These are phyloP conservation scores for Pisolithus marmoratus DNA, from an alignment of 768 basidiomycete genomes.

Conservation along the genomic window DNA sequence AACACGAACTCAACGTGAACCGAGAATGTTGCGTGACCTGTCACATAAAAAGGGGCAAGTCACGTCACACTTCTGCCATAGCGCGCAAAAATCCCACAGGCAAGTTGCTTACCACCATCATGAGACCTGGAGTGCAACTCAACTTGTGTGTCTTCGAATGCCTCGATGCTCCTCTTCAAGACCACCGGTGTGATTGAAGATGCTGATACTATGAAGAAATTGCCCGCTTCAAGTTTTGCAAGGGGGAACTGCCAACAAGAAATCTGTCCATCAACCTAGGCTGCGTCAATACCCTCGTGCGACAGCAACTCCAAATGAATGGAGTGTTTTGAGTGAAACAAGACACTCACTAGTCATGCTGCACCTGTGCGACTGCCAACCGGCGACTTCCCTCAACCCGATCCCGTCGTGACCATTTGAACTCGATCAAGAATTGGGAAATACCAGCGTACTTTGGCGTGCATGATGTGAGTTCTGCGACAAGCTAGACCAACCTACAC, in stretches of 20 bases:
- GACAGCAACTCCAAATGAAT: neutral
- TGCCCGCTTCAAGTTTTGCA: neutral
- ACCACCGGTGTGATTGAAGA: constrained; percentile 5
- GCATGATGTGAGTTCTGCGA: too few relatives aligned
- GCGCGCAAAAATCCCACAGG: constrained; percentile 3
- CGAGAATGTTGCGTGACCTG: neutral
- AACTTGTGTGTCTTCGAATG: constrained; percentile 2
- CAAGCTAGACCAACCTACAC: too few relatives aligned
- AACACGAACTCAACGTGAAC: neutral
- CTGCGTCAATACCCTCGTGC: neutral
- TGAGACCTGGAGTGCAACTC: constrained; percentile 4
- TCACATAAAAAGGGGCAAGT: constrained; percentile 5
- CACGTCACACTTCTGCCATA: constrained; percentile 2
- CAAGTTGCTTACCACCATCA: constrained; percentile 8
- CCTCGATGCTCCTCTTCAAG: constrained; percentile 3
- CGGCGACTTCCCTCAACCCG: too few relatives aligned
- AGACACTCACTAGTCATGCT: constrained; percentile 8
- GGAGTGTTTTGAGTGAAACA: constrained; percentile 8
- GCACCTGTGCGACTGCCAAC: neutral
- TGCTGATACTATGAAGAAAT: neutral
- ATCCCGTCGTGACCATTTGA: too few relatives aligned
- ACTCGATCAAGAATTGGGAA: too few relatives aligned
- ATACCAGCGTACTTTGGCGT: too few relatives aligned
- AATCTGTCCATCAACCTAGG: neutral
- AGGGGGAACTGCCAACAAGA: neutral